Evolutionary conservation across 495 filamentous ascomycete species (phyloP).

Genomic region (Stereocaulon alpinum): DNA sequence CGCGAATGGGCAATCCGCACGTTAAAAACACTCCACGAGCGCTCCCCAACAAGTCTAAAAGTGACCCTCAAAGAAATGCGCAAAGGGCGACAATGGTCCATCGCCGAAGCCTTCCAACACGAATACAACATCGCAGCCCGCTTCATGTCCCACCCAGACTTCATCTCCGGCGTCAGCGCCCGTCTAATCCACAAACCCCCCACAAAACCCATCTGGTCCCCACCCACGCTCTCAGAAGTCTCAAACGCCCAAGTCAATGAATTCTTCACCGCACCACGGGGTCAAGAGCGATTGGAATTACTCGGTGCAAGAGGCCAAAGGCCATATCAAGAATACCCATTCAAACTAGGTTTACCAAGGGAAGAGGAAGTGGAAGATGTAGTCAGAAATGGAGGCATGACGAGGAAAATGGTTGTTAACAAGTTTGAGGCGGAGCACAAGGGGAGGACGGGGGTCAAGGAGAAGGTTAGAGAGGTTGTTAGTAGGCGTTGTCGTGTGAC

Average conservation of each 20-base stretch:
- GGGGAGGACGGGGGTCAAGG: slow-evolving; percentile 46
- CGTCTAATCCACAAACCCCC: slow-evolving; percentile 57
- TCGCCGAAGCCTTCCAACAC: slow-evolving; percentile 68
- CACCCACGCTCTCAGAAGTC: slow-evolving; percentile 55
- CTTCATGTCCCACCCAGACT: slow-evolving; percentile 86
- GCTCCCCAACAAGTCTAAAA: slow-evolving; percentile 74
- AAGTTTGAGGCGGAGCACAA: slow-evolving; percentile 35
- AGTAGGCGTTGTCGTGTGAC: slow-evolving; percentile 36
- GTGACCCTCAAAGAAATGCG: slow-evolving; percentile 76
- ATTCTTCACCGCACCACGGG: slow-evolving; percentile 48
- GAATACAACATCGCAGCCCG: slow-evolving; percentile 68
- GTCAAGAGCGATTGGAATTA: slow-evolving; percentile 40
- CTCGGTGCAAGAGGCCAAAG: slow-evolving; percentile 28
- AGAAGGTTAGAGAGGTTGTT: slow-evolving; percentile 44
- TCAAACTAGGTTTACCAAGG: slow-evolving; percentile 57
- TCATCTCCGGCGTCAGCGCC: slow-evolving; percentile 73
- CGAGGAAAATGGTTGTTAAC: slow-evolving; percentile 34
- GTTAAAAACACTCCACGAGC: slow-evolving; percentile 53
- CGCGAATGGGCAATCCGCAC: slow-evolving; percentile 67
- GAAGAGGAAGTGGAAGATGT: slow-evolving; percentile 57
- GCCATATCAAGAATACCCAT: slow-evolving; percentile 60
- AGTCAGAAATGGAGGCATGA: slow-evolving; percentile 33
- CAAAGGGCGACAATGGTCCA: slow-evolving; percentile 61
- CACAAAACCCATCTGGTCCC: slow-evolving; percentile 56
- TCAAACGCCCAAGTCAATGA: slow-evolving; percentile 39